Base-by-base conservation (phyloP, 1,284 basidiomycete species). In the Stygiomarasmius scandens region DNA sequence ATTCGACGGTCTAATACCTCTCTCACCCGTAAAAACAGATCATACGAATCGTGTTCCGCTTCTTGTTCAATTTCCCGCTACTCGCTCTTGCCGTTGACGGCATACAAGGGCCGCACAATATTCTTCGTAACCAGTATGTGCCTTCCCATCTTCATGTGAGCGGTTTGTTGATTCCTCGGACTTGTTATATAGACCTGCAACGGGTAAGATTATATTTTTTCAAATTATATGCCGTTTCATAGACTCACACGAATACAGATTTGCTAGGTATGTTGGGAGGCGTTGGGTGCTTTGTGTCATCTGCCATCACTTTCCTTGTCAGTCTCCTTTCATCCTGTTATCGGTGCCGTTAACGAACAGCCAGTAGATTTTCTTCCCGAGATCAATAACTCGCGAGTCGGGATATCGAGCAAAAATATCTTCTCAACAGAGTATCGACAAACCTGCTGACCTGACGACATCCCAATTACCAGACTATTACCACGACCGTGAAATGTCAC, bases 271-370 rank as follows among this genome's bases (percentile, higher is more conserved):
- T 89, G 81, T 64, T 86, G 48, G 85, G 83, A 14, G 87, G 79
- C 11, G 79, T 91, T 25, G 89, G 89, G 10, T 86, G 85, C 64
- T 85, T 90, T 66, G 77, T 89, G 20, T 90, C 88, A 3, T 89
- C 89, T 23, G 83, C 83, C 25, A 89, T 91, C 47, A 91, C 89
- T 1, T 76, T 91, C 41, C 76, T 91, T 19, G 88, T 89, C 65
- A 65, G 81, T 68, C 55, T 32, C 5, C 29, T 32, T 32, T 57
- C 49, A 32, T 45, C 6, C 19, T 44, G 49, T 51, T 36, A 36
- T 19, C 16, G 25, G 41, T 53, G 29, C 23, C 41, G 43, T 25
- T 22, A 19, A 48, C 27, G 36, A 23, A 43, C 45, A 47, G 47
- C 34, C 12, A 46, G 34, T 52, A 89, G 86, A 81, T 90, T 54